Evolutionary conservation across 306 rosid species (phyloP).

Genomic region (Oxytropis ochrocephala): DNA sequence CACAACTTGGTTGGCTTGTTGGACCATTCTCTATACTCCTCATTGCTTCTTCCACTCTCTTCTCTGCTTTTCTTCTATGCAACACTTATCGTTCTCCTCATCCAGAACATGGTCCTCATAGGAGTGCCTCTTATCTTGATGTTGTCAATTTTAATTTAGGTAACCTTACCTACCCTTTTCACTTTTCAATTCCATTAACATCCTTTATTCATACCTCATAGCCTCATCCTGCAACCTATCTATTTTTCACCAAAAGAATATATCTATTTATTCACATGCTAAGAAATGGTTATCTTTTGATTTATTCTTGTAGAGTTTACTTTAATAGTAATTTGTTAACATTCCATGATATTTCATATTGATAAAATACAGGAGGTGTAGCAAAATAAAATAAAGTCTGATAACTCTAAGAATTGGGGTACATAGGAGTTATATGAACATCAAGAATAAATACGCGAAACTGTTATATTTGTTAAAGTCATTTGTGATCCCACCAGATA

Average conservation of each 20-base stretch:
- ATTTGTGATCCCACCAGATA: too few species aligned
- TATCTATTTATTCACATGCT: not conserved
- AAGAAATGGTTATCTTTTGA: not conserved
- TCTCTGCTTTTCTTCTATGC: conserved; percentile 38
- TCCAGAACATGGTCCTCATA: conserved; percentile 34
- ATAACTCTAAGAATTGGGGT: too few species aligned
- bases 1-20: conserved; percentile 55
- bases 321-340: too few species aligned
- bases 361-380: too few species aligned
- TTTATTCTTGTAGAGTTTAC: too few species aligned
- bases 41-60: conserved; percentile 36
- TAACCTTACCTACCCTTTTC: not conserved
- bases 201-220: not conserved
- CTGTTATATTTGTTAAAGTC: too few species aligned
- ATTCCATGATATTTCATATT: too few species aligned
- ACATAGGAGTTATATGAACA: too few species aligned
- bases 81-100: conserved; percentile 41
- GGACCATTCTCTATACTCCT: conserved; percentile 36
- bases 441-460: too few species aligned
- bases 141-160: conserved; percentile 37
- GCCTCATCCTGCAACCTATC: not conserved
- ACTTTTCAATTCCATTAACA: not conserved
- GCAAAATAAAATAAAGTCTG: too few species aligned
- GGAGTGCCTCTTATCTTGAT: conserved; percentile 36
- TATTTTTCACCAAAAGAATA: not conserved